These are phyloP conservation scores for Colletotrichum australisinense DNA, from an alignment of 2,329 filamentous ascomycete genomes.

Conservation along the genomic window DNA sequence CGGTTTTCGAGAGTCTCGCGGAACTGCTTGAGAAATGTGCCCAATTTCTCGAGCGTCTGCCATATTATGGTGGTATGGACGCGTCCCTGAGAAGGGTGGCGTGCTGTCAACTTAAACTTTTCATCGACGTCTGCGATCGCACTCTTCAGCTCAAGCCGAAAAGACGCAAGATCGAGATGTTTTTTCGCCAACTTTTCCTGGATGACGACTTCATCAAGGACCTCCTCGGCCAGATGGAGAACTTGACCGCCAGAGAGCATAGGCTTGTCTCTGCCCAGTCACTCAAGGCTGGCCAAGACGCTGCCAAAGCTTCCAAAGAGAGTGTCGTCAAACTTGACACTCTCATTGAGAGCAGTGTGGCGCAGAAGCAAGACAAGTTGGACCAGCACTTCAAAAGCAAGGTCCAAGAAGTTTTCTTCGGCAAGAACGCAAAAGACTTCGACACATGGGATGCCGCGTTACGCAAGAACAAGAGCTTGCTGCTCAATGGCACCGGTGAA, in stretches of 20 bases:
- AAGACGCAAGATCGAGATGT: neutral
- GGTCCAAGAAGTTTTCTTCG: too few species aligned
- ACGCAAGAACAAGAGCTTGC: neutral
- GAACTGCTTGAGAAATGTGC: neutral
- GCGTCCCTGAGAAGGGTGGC: neutral
- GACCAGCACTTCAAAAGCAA: too few species aligned
- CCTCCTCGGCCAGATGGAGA: too few species aligned
- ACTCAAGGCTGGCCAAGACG: too few species aligned
- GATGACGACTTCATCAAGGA: neutral
- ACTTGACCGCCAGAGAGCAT: too few species aligned
- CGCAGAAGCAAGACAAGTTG: too few species aligned
- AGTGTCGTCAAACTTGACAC: too few species aligned
- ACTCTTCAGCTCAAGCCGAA: neutral
- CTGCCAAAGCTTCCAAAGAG: too few species aligned
- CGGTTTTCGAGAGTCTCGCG: neutral
- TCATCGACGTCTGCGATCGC: neutral
- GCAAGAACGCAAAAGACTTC: too few species aligned
- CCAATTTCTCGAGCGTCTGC: neutral
- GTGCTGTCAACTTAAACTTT: neutral
- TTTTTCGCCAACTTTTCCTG: neutral
- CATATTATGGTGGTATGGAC: neutral
- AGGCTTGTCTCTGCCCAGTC: too few species aligned
- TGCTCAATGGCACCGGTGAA: neutral
- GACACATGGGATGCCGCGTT: too few species aligned
- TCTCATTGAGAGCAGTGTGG: too few species aligned